Conservation (phyloP, 345 rosid genomes). For the Syzygium aqueum region DNA sequence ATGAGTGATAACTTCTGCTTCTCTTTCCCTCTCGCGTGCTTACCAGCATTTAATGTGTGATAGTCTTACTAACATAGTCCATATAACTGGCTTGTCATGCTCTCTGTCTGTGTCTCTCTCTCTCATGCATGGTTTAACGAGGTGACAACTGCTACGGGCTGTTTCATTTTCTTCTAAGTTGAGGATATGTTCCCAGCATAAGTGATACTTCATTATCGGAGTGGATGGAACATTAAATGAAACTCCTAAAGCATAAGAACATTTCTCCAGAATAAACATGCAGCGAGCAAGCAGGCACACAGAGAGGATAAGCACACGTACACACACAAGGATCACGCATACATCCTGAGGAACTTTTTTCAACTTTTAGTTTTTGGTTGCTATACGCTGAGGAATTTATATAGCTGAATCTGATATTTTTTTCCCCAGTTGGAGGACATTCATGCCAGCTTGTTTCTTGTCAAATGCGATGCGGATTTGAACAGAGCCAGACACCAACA, state of each 20-base stretch:
- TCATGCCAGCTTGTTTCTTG: slow-evolving; percentile 39
- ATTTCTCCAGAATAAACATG: not conserved
- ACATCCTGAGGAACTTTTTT: not conserved
- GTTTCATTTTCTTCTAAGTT: not conserved
- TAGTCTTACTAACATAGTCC: not conserved
- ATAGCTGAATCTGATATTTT: slow-evolving; percentile 1
- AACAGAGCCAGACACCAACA: slow-evolving; percentile 26
- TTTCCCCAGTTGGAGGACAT: slow-evolving; percentile 32
- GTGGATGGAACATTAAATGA: not conserved
- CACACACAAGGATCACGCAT: not conserved
- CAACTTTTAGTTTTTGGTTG: not conserved
- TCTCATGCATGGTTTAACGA: not conserved
- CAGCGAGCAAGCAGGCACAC: not conserved
- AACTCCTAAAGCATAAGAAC: not conserved
- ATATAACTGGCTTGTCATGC: not conserved
- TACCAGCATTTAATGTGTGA: not conserved
- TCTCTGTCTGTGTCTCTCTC: not conserved
- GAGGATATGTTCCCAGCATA: not conserved
- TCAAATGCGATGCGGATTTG: slow-evolving; percentile 28
- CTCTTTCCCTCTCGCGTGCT: not conserved
- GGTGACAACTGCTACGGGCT: not conserved
- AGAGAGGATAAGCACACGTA: not conserved
- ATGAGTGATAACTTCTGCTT: not conserved
- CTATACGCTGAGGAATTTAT: not conserved
- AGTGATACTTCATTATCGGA: not conserved